Percentiles rank a stretch among this genome's conserved stretches.
Evolutionary conservation across 2,329 filamentous ascomycete species (phyloP).

Genomic region (Acrocalymma vagum): DNA sequence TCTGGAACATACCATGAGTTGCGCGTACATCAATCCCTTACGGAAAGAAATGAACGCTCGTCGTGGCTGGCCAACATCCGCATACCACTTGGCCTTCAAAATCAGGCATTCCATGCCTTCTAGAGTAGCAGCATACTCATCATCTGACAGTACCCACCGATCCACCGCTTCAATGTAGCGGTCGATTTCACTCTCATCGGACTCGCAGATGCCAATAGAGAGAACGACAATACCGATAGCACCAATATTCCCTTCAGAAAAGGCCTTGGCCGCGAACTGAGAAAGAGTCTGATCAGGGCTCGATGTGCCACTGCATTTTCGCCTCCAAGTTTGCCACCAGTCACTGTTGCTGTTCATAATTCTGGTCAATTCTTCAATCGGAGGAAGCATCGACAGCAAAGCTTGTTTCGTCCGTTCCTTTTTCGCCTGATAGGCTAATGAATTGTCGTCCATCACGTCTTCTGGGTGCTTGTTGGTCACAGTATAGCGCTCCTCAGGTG

Average conservation of each 20-base stretch:
- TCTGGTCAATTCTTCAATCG: conserved; percentile 41
- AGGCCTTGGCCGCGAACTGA: conserved; percentile 55
- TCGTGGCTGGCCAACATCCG: conserved; percentile 64
- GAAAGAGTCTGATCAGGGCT: conserved; percentile 45
- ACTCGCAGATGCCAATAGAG: conserved; percentile 48
- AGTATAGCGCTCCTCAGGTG: conserved; percentile 33
- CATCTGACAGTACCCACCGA: conserved; percentile 57
- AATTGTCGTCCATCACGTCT: conserved; percentile 30
- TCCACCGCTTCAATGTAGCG: conserved; percentile 57
- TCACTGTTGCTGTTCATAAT: conserved; percentile 46
- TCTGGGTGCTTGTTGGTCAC: conserved; percentile 40
- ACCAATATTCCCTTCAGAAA: conserved; percentile 51
- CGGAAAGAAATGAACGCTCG: conserved; percentile 63
- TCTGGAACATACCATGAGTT: conserved; percentile 57
- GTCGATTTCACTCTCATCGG: conserved; percentile 54
- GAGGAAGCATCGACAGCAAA: conserved; percentile 43
- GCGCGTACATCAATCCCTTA: conserved; percentile 60
- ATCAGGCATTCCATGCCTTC: conserved; percentile 63
- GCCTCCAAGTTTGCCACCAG: conserved; percentile 54
- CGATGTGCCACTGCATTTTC: conserved; percentile 53
- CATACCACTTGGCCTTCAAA: conserved; percentile 61
- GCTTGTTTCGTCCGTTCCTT: conserved; percentile 46
- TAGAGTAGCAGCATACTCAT: conserved; percentile 59
- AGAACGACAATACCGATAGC: conserved; percentile 47
- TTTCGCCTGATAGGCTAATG: conserved; percentile 34